Conservation (phyloP, 352 stramenopile genomes). For the Pythium plurisporium region DNA sequence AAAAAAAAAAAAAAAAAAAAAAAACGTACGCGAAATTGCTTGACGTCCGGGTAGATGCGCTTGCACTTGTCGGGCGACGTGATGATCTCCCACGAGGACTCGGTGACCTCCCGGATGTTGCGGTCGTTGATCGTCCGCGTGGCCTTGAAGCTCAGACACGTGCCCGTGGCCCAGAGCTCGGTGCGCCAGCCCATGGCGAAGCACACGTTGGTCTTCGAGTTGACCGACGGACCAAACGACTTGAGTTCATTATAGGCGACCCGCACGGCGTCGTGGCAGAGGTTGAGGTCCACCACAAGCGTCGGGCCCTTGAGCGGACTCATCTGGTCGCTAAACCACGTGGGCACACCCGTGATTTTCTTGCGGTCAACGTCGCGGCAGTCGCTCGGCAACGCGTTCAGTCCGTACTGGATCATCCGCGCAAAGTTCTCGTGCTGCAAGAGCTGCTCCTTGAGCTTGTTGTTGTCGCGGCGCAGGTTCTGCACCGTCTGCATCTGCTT, state of each 20-base stretch:
- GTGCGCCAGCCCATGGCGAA: conserved; percentile 86
- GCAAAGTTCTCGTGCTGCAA: conserved; percentile 83
- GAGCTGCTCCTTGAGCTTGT: conserved; percentile 78
- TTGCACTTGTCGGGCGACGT: conserved; percentile 80
- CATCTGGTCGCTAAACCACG: conserved; percentile 83
- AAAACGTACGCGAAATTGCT: conserved; percentile 63
- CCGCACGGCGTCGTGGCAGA: conserved; percentile 76
- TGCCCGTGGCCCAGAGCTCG: conserved; percentile 73
- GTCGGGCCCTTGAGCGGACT: conserved; percentile 69
- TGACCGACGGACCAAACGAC: conserved; percentile 64
- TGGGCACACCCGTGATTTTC: conserved; percentile 63
- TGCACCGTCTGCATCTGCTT: conserved; percentile 82
- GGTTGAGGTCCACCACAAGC: conserved; percentile 68
- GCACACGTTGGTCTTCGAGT: conserved; percentile 82
- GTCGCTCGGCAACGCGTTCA: conserved; percentile 73
- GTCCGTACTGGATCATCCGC: conserved; percentile 79
- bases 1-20: conserved; percentile 5
- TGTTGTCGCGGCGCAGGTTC: conserved; percentile 78
- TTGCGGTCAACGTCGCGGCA: conserved; percentile 74
- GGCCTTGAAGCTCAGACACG: conserved; percentile 71
- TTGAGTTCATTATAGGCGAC: conserved; percentile 78
- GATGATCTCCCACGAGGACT: conserved; percentile 81
- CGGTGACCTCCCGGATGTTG: conserved; percentile 66
- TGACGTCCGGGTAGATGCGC: conserved; percentile 80
- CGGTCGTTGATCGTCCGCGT: conserved; percentile 58